Evolutionary conservation across 257 asterid species (phyloP).

Genomic region (Solanum boliviense): DNA sequence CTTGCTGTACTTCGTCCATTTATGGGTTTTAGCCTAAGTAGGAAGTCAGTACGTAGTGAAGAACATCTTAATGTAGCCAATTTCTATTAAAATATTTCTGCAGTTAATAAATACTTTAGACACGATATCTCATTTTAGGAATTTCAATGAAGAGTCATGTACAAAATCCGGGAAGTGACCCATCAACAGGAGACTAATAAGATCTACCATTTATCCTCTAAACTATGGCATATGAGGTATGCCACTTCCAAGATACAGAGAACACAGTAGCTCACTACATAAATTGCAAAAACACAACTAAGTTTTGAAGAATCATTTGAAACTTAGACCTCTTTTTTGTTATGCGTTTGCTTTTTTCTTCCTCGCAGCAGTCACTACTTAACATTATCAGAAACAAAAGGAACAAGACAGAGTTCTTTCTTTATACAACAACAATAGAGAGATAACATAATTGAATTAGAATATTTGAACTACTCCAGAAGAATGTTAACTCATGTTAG

Average conservation of each 20-base stretch:
- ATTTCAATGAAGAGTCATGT: conserved; percentile 22
- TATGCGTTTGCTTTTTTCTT: not conserved
- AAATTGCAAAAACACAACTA: not conserved
- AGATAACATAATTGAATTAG: not conserved
- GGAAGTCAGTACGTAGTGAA: conserved; percentile 37
- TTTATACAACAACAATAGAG: not conserved
- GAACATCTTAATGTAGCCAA: conserved; percentile 23
- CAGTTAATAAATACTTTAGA: conserved; percentile 45
- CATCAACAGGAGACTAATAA: conserved; percentile 13
- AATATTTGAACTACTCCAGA: not conserved
- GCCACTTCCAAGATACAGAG: not conserved
- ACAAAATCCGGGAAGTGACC: conserved; percentile 21
- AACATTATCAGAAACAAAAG: not conserved
- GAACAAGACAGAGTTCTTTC: not conserved
- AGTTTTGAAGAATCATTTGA: not conserved
- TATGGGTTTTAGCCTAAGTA: conserved; percentile 37
- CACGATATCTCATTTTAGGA: conserved; percentile 33
- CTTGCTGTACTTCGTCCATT: conserved; percentile 9
- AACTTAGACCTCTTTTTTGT: not conserved
- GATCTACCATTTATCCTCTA: not conserved
- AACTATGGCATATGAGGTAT: not conserved
- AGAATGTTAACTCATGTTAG: not conserved
- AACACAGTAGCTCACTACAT: not conserved
- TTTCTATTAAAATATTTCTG: conserved; percentile 21
- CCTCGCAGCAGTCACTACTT: not conserved